A percentile compares a stretch with the other conserved stretches of the same genome.
These are phyloP conservation scores for Leptographium procerum DNA, from an alignment of 2,329 filamentous ascomycete species.

Conservation along the genomic window DNA sequence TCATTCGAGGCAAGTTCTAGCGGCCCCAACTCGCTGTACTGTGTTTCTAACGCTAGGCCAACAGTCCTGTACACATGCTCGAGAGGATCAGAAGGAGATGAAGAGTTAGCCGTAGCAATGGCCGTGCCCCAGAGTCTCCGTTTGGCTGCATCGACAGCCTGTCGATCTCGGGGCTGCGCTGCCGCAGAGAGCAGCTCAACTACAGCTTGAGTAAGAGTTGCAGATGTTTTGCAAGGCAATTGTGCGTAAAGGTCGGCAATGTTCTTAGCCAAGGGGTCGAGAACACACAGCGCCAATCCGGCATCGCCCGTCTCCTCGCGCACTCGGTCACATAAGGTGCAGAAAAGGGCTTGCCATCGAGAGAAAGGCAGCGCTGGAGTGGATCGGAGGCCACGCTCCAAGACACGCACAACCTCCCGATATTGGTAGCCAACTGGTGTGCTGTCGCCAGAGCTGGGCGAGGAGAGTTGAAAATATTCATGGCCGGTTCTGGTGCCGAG, in stretches of 20 bases:
- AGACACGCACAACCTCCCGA: slow-evolving; percentile 54
- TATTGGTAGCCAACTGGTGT: slow-evolving; percentile 55
- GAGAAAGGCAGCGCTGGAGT: slow-evolving; percentile 35
- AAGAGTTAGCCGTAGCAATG: slow-evolving; percentile 24
- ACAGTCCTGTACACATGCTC: slow-evolving; percentile 53
- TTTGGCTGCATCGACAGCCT: slow-evolving; percentile 53
- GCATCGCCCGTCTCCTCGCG: slow-evolving; percentile 55
- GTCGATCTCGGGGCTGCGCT: slow-evolving; percentile 45
- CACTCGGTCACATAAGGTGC: slow-evolving; percentile 43
- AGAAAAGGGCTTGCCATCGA: slow-evolving; percentile 45
- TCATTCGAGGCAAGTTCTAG: slow-evolving; percentile 12
- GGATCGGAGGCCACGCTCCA: slow-evolving; percentile 47
- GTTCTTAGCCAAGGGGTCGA: slow-evolving; percentile 58
- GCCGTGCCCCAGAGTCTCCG: slow-evolving; percentile 54
- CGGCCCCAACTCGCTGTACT: slow-evolving; percentile 34
- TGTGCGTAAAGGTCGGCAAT: slow-evolving; percentile 27
- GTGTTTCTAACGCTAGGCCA: slow-evolving; percentile 35
- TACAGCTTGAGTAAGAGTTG: slow-evolving; percentile 23
- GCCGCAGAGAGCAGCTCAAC: slow-evolving; percentile 35
- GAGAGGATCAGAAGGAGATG: slow-evolving; percentile 47
- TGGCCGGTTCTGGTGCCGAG: neutral
- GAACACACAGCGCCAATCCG: slow-evolving; percentile 51
- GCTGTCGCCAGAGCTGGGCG: slow-evolving; percentile 15
- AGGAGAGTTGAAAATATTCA: slow-evolving; percentile 5
- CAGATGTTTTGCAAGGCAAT: slow-evolving; percentile 9